Evolutionary conservation across 2,329 filamentous ascomycete species (phyloP).

Genomic region (Hypoxylon sp.): DNA sequence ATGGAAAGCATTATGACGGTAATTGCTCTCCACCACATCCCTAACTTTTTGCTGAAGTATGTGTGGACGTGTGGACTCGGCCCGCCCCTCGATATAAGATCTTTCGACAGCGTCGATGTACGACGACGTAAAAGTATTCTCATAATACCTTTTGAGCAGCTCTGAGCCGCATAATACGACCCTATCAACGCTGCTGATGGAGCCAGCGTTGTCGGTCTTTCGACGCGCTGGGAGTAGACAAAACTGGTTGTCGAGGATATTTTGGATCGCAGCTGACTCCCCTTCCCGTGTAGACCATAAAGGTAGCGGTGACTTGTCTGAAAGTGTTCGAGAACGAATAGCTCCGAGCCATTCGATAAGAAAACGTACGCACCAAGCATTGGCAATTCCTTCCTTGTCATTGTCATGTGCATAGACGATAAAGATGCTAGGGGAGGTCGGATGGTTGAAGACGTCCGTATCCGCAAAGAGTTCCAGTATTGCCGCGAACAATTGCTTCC

Average conservation of each 20-base stretch:
- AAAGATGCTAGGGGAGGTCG: neutral
- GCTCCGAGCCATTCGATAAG: neutral
- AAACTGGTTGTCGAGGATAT: neutral
- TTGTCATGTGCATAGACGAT: neutral
- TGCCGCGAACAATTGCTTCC: neutral
- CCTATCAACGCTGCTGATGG: neutral
- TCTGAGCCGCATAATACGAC: neutral
- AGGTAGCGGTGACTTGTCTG: neutral
- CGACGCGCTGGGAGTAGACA: neutral
- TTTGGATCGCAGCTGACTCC: neutral
- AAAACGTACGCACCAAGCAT: neutral
- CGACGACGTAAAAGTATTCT: neutral
- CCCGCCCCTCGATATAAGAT: neutral
- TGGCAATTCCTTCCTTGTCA: neutral
- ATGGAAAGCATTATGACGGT: neutral
- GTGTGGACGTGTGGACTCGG: neutral
- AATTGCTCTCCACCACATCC: neutral
- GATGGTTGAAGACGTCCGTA: neutral
- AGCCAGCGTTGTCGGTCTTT: neutral
- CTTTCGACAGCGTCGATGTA: neutral
- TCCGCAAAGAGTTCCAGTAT: neutral
- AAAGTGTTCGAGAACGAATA: neutral
- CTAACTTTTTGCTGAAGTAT: neutral
- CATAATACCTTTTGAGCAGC: neutral
- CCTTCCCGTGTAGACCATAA: neutral